Evolutionary conservation across 163 green algal genomes (phyloP).

Genomic region (Picocystis sp.): DNA sequence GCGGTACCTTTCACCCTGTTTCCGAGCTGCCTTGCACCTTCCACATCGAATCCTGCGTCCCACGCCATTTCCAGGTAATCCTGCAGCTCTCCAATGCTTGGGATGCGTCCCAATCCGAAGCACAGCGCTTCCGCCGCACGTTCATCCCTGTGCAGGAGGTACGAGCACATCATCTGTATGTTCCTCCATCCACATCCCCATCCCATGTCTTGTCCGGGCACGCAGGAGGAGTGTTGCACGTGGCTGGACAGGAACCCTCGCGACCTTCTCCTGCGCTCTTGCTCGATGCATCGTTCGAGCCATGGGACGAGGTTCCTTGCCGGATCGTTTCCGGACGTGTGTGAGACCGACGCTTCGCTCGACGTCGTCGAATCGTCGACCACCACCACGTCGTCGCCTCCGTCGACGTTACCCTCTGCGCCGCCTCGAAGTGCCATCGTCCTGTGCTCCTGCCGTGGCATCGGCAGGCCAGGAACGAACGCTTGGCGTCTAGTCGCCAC

Average conservation of each 20-base stretch:
- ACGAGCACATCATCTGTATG: constrained; percentile 48
- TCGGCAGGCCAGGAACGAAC: too few relatives aligned
- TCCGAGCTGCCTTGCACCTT: constrained; percentile 25
- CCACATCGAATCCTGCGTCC: constrained; percentile 42
- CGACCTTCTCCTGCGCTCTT: too few relatives aligned
- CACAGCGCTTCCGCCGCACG: constrained; percentile 27
- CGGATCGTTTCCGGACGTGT: too few relatives aligned
- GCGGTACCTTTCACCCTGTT: constrained; percentile 19
- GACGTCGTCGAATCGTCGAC: too few relatives aligned
- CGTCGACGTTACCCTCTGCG: too few relatives aligned
- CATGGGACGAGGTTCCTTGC: too few relatives aligned
- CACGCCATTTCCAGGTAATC: constrained; percentile 59
- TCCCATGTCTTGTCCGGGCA: constrained; percentile 14
- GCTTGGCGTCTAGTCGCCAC: too few relatives aligned
- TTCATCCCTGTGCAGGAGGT: constrained; percentile 19
- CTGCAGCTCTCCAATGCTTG: constrained; percentile 43
- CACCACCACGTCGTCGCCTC: too few relatives aligned
- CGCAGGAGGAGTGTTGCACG: constrained; percentile 10
- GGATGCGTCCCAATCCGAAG: constrained; percentile 36
- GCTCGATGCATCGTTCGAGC: too few relatives aligned
- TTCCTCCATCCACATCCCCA: constrained; percentile 58
- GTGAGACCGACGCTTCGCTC: too few relatives aligned
- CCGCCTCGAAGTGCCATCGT: too few relatives aligned
- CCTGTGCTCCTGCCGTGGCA: too few relatives aligned
- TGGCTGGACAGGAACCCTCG: background rate